Base-by-base conservation (phyloP, 306 rosid genomes). In the Begonia masoniana region DNA sequence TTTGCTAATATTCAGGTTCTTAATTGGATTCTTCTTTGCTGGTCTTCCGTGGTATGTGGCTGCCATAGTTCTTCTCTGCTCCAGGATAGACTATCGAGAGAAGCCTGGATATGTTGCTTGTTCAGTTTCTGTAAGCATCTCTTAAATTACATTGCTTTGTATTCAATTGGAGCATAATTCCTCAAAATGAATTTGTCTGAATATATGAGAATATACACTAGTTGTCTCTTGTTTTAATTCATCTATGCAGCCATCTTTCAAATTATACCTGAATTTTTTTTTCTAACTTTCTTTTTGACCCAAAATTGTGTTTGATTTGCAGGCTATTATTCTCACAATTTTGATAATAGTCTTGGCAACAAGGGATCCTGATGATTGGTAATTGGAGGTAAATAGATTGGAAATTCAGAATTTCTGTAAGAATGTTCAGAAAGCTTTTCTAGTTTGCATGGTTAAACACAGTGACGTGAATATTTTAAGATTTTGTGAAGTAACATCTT, bases 1-100 rank as follows among this genome's bases (percentile, higher is more conserved):
- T 45, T n/a, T n/a, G 13, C 14, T 45, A 45, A 1, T 45, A 11
- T 45, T 11, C 67, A 91, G 99, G 94, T 86, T 91, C 62, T 78
- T 91, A 47, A 62, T 91, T 59, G 99, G 99, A 61, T 91, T 91
- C 82, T 60, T 86, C 64, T 69, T 91, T 54, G 81, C 35, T 71
- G 81, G 71, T 19, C 52, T 91, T 57, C 99, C 99, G 0, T 91
- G 99, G 99, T 91, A 83, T 63, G 59, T 68, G 60, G 99, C 92
- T n/a, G 96, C 78, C 15, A 51, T 86, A 56, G 45, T 86, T 68
- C 23, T 83, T 47, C 57, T 81, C 43, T 83, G 86, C 70, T 62
- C 78, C 59, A 69, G 92, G 66, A 64, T 79, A 42, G 94, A 91
- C 64, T 54, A 71, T 63, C 74, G 96, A 52, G 96, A 86, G 84